Conservation (phyloP, 1,284 basidiomycete genomes). For the Ustilago loliicola region DNA sequence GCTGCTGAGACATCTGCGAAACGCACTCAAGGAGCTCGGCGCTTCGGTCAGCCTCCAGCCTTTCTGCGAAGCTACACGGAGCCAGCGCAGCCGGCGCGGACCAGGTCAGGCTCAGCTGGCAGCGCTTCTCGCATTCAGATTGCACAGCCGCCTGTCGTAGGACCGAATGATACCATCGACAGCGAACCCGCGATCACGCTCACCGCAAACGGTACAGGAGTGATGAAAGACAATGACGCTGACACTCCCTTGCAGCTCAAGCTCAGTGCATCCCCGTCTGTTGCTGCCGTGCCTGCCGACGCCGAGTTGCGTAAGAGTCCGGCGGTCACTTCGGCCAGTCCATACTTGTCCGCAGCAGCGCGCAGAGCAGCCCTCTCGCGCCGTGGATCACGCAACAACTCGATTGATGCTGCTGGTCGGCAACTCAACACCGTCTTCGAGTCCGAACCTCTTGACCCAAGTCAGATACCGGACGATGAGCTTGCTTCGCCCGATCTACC, state of each 20-base stretch:
- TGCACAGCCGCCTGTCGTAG: slow-evolving; percentile 3
- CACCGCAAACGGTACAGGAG: background rate
- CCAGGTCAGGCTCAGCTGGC: slow-evolving; percentile 13
- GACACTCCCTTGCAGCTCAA: slow-evolving; percentile 7
- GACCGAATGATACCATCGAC: background rate
- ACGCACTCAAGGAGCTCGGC: slow-evolving; percentile 13
- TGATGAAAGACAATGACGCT: background rate
- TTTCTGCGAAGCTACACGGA: slow-evolving; percentile 42
- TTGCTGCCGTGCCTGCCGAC: slow-evolving; percentile 7
- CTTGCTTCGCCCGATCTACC: slow-evolving; percentile 46
- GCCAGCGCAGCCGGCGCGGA: slow-evolving; percentile 8
- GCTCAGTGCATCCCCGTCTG: background rate
- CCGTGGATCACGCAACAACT: slow-evolving; percentile 35
- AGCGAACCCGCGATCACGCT: background rate
- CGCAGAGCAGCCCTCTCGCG: slow-evolving; percentile 31
- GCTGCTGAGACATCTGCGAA: slow-evolving; percentile 57
- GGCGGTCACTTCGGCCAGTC: slow-evolving; percentile 24
- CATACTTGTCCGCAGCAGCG: slow-evolving; percentile 27
- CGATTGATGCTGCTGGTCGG: slow-evolving; percentile 32
- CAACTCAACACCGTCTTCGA: slow-evolving; percentile 52
- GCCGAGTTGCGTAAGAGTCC: slow-evolving; percentile 27
- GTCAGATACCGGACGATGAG: slow-evolving; percentile 44
- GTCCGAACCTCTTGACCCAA: slow-evolving; percentile 35
- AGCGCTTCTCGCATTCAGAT: slow-evolving; percentile 1
- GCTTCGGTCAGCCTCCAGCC: slow-evolving; percentile 19